Conservation (phyloP, 2,329 filamentous ascomycete species). For the Dendrostoma leiphaemia region DNA sequence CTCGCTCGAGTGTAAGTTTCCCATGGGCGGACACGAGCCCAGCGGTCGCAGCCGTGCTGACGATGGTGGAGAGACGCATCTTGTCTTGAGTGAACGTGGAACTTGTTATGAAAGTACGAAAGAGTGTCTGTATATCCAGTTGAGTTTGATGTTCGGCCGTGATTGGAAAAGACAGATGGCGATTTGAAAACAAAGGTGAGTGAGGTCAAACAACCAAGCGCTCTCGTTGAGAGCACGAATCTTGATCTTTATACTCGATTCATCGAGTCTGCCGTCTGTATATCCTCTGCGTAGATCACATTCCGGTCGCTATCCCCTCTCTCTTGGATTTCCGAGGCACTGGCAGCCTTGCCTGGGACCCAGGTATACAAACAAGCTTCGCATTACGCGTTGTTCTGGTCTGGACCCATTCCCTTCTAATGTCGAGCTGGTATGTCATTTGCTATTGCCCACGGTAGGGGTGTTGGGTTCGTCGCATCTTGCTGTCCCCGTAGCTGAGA, state of each 20-base stretch:
- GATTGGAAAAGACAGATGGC: not conserved
- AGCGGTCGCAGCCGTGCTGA: conserved; percentile 22
- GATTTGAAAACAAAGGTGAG: not conserved
- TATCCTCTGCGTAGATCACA: too few species aligned
- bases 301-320: not conserved
- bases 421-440: too few species aligned
- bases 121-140: not conserved
- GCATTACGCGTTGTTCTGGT: not conserved
- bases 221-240: too few species aligned
- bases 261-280: too few species aligned
- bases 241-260: too few species aligned
- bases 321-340: too few species aligned
- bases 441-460: too few species aligned
- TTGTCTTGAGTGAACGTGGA: not conserved
- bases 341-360: not conserved
- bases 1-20: conserved; percentile 38
- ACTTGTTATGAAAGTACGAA: not conserved
- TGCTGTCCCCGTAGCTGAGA: too few species aligned
- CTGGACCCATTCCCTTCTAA: not conserved
- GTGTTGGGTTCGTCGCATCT: too few species aligned
- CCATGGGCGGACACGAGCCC: conserved; percentile 33
- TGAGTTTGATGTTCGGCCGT: not conserved
- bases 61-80: conserved; percentile 26
- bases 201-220: too few species aligned
- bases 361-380: not conserved